These are phyloP conservation scores for Tricholoma furcatifolium DNA, from an alignment of 768 basidiomycete genomes.

Conservation along the genomic window DNA sequence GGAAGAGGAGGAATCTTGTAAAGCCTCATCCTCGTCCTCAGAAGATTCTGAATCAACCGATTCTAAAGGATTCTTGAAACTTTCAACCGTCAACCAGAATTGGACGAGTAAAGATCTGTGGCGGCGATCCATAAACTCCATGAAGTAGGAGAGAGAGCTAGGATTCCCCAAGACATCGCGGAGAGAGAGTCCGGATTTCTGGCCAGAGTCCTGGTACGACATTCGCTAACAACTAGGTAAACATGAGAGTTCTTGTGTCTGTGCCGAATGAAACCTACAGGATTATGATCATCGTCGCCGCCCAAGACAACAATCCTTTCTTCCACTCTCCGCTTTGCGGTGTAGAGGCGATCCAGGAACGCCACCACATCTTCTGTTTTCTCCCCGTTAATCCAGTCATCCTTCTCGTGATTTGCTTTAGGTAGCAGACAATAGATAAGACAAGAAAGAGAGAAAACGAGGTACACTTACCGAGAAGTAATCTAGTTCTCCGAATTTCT, in stretches of 20 bases:
- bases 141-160: constrained; percentile 89
- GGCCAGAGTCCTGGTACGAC: constrained; percentile 38
- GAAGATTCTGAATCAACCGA: constrained; percentile 73
- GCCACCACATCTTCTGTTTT: constrained; percentile 83
- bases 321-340: constrained; percentile 86
- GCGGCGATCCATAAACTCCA: constrained; percentile 97
- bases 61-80: constrained; percentile 96
- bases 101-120: constrained; percentile 84
- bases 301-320: constrained; percentile 81
- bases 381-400: constrained; percentile 86
- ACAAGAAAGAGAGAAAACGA: not conserved
- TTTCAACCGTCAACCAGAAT: constrained; percentile 97
- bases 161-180: constrained; percentile 87
- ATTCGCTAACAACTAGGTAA: constrained; percentile 26
- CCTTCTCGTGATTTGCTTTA: constrained; percentile 80
- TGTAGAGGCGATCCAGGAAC: constrained; percentile 85
- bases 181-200: constrained; percentile 55
- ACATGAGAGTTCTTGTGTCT: not conserved
- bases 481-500: constrained; percentile 83
- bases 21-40: constrained; percentile 52
- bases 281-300: constrained; percentile 59
- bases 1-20: constrained; percentile 53
- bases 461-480: constrained; percentile 60
- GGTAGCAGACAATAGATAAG: not conserved
- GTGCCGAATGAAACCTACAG: constrained; percentile 37